Base-by-base conservation (phyloP, 2,329 filamentous ascomycete genomes). In the Epichloe hybrida region DNA sequence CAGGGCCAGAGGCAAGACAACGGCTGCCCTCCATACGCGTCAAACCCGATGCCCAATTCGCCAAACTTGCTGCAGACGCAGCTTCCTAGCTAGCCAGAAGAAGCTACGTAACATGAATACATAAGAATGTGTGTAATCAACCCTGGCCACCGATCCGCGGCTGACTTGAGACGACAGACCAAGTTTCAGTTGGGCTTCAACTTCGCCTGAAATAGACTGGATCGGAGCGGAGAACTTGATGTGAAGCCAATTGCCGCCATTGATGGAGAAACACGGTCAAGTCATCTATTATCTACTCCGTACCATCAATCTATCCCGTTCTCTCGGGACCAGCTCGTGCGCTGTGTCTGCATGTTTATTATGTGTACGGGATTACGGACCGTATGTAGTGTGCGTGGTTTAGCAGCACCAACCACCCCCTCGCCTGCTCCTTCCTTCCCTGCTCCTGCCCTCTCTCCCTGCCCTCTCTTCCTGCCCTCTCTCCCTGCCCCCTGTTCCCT, bases 291-390 rank as follows among this genome's bases (percentile, higher is more conserved):
- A 9, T 31, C 27, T 9, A 31, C 8, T 31, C 27, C 27, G 8
- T 31, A 31, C 41, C 45, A 31, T n/a, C 34, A 38, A 37, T 4
- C 40, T 45, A 53, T 51, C 39, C 53, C 53, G 31, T 45, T 51
- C 53, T 48, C 51, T 54, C 51, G 53, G 53, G 51, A 53, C 53
- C 48, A 53, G 52, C 45, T 51, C 36, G 23, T 50, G 45, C 42
- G 46, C 51, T 42, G 44, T 48, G 51, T 45, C 13, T 46, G 40
- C 45, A 41, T 46, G n/a, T 46, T 36, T 50, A 5, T 36, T 50
- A 5, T 23, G 21, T 23, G 39, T 13, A 21, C 21, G 3, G 3
- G 20, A 21, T 21, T 21, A 21, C 20, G 20, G 20, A 21, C 1
- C 5, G 15, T n/a, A n/a, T n/a, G n/a, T 15, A 47, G 44, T 47